These are phyloP conservation scores for Antarctomyces pellizariae DNA, from an alignment of 495 filamentous ascomycete species.

Conservation along the genomic window DNA sequence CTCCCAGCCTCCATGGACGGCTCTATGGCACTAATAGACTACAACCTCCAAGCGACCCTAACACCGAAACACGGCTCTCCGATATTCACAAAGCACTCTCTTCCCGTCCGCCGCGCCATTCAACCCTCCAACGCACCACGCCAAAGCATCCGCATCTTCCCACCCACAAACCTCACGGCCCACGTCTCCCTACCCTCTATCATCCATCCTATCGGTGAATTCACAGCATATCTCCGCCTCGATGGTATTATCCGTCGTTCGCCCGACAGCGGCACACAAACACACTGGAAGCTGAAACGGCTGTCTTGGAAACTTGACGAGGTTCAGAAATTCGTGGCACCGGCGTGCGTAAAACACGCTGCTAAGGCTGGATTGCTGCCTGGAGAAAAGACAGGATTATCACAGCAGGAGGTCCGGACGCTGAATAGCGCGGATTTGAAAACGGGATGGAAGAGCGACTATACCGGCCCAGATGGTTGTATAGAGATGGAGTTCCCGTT, in stretches of 20 bases:
- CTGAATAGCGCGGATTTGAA: conserved; percentile 57
- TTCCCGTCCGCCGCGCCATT: conserved; percentile 57
- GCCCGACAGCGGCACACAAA: conserved; percentile 24
- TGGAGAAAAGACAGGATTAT: conserved; percentile 39
- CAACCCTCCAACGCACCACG: conserved; percentile 32
- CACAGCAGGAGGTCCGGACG: conserved; percentile 52
- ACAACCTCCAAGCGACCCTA: conserved; percentile 48
- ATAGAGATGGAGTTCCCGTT: conserved; percentile 72
- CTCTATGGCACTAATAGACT: conserved; percentile 47
- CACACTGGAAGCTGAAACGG: conserved; percentile 71
- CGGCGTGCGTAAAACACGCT: conserved; percentile 57
- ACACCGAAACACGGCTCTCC: conserved; percentile 28
- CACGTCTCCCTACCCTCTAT: conserved; percentile 56
- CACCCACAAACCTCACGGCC: conserved; percentile 78
- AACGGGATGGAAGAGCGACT: conserved; percentile 93
- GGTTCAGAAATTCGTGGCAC: conserved; percentile 50
- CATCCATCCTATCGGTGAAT: conserved; percentile 70
- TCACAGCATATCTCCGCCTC: conserved; percentile 54
- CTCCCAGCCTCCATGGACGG: conserved; percentile 64
- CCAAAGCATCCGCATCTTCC: conserved; percentile 78
- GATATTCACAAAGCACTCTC: conserved; percentile 35
- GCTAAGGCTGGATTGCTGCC: conserved; percentile 43
- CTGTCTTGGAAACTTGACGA: conserved; percentile 90
- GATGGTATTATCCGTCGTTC: conserved; percentile 32
- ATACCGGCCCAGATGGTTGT: conserved; percentile 37